Conservation (phyloP, 495 filamentous ascomycete species). For the Hypoxylon cercidicola region DNA sequence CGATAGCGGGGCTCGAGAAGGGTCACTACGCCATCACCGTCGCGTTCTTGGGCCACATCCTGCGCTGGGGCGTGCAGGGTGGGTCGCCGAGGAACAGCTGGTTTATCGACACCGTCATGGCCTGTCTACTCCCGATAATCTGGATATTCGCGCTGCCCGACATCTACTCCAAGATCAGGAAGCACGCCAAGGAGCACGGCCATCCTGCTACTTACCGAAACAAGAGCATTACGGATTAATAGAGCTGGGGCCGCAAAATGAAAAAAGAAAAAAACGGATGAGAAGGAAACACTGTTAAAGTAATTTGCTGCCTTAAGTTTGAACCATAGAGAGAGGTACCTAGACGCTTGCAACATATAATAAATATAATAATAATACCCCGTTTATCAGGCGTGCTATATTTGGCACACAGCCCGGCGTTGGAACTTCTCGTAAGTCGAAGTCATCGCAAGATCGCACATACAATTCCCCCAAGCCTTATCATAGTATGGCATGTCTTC, state of each 20-base stretch:
- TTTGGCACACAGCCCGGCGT: no score
- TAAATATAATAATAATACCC: slow-evolving; percentile 19
- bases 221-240: slow-evolving; percentile 23
- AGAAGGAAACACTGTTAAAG: no score
- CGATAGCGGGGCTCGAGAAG: slow-evolving; percentile 79
- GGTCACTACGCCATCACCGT: slow-evolving; percentile 83
- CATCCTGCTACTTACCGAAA: slow-evolving; percentile 54
- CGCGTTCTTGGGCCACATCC: slow-evolving; percentile 71
- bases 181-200: slow-evolving; percentile 68
- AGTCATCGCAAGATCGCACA: no score
- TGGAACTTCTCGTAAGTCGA: no score
- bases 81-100: slow-evolving; percentile 67
- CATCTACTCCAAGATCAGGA: slow-evolving; percentile 68
- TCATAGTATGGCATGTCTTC: no score
- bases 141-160: slow-evolving; percentile 70
- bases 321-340: no score
- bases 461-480: no score
- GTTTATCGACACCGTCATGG: slow-evolving; percentile 69
- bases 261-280: no score
- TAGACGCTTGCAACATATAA: not conserved
- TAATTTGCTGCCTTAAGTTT: no score
- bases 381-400: not conserved
- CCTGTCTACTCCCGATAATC: slow-evolving; percentile 63
- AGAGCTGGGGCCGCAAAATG: slow-evolving; percentile 1
- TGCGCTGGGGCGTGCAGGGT: slow-evolving; percentile 71